Conservation (phyloP, 1,139 yeast genomes). For the Dujonia santamariae region DNA sequence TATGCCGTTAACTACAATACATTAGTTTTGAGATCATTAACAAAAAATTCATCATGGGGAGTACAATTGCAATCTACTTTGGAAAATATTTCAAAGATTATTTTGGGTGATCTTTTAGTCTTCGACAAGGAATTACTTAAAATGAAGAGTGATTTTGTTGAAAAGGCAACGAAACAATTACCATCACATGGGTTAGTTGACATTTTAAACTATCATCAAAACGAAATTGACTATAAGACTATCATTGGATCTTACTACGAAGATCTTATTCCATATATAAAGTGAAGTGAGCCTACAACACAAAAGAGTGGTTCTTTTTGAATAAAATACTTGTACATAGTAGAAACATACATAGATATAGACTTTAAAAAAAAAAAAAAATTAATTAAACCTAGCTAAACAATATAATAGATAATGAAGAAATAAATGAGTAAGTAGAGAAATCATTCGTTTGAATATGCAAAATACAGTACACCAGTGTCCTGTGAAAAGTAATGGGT, state of each 20-base stretch:
- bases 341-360: too few species aligned
- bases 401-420: too few species aligned
- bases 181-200: conserved; percentile 8
- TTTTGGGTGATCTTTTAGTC: conserved; percentile 43
- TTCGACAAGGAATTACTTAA: conserved; percentile 24
- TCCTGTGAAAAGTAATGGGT: too few species aligned
- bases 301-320: too few species aligned
- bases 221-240: conserved; percentile 1
- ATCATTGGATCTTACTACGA: conserved; percentile 3
- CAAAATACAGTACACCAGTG: too few species aligned
- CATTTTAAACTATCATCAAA: conserved; percentile 3
- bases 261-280: not conserved
- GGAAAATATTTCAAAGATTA: conserved; percentile 36
- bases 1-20: conserved; percentile 46
- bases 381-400: too few species aligned
- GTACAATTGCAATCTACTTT: conserved; percentile 38
- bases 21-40: conserved; percentile 45
- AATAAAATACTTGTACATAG: too few species aligned
- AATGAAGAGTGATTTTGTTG: conserved; percentile 24
- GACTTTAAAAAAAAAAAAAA: too few species aligned
- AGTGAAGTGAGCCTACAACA: not conserved
- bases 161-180: conserved; percentile 18
- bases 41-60: conserved; percentile 44
- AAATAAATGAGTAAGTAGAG: too few species aligned
- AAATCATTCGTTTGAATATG: too few species aligned